phyloP scores from a whole-genome alignment of 768 basidiomycete species.

The Leccinum olivaceopallidum region DNA sequence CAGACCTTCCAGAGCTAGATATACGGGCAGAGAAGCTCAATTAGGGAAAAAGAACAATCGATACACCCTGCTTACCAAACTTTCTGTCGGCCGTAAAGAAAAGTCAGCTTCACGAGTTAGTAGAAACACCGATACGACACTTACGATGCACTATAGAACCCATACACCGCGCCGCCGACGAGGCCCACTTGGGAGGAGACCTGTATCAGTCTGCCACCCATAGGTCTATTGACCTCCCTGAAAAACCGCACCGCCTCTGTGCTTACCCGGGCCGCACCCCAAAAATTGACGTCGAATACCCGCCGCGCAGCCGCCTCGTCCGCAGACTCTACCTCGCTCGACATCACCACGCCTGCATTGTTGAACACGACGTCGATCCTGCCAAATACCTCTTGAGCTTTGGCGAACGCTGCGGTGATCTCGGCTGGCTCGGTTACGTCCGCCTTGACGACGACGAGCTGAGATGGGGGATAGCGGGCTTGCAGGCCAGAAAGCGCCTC shows the following conservation, averaged over 20 bases:
- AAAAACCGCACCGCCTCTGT: constrained; percentile 35
- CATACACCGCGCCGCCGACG: constrained; percentile 7
- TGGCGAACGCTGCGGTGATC: constrained; percentile 30
- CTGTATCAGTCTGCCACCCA: constrained; percentile 40
- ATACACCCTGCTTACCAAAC: constrained; percentile 14
- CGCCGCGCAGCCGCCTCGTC: constrained; percentile 32
- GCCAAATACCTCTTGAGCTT: constrained; percentile 31
- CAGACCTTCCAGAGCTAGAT: constrained; percentile 20
- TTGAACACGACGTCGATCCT: constrained; percentile 42
- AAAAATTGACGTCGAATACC: constrained; percentile 40
- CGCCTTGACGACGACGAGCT: constrained; percentile 33
- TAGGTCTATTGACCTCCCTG: constrained; percentile 39
- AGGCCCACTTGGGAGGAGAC: constrained; percentile 38
- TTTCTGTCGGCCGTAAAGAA: constrained; percentile 9
- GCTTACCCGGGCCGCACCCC: constrained; percentile 36
- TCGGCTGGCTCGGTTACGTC: constrained; percentile 32
- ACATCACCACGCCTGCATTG: constrained; percentile 32
- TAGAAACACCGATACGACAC: not conserved
- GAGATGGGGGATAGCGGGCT: constrained; percentile 21
- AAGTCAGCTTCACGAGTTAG: not conserved
- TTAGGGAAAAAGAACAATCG: not conserved
- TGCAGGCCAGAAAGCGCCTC: constrained; percentile 31
- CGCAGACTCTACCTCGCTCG: constrained; percentile 38
- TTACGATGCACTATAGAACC: constrained; percentile 30
- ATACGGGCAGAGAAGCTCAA: not conserved